Base-by-base conservation (phyloP, 2,329 filamentous ascomycete genomes). In the Penicillium sp. region DNA sequence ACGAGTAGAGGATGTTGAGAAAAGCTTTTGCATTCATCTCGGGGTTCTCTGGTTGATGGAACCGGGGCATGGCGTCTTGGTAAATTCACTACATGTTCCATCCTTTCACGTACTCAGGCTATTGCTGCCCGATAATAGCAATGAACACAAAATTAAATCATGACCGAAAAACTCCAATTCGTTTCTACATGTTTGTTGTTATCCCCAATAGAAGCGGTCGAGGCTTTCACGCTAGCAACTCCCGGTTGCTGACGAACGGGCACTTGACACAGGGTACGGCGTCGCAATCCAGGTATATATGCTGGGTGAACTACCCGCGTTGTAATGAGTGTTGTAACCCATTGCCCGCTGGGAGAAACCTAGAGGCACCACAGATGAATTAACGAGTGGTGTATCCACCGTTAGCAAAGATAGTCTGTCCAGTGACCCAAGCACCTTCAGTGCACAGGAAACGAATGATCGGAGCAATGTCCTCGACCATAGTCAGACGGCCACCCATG, bases 351-450 rank as follows among this genome's bases (percentile, higher is more conserved):
- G 22, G 22, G 22, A 22, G 22, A 22, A 22, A 4, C 22, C 22
- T 22, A 22, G 22, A 22, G 22, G 22, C 3, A 22, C 22, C 22
- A 3, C 22, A 22, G 22, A 22, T 22, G 22, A 22, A 28, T 28
- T 28, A 80, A 31, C 78, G 75, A 35, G 78, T 80, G 2, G 78
- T 81, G 60, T 81, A 81, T 10, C 78, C 79, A 11, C 79, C 79
- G 60, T 82, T 82, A n/a, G 78, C 76, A 69, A 82, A 81, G 61
- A 81, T 75, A 5, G 79, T 81, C 71, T 81, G 78, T 22, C 79
- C 78, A 0, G 78, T 81, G 56, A 81, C 78, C 78, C 78, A 82
- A 12, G 63, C 66, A 5, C 79, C 79, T 56, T 81, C 77, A 3
- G 78, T 80, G 55, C 73, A 75, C 17, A 81, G 68, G 68, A 81